Evolutionary conservation across 78 protist genomes (phyloP), one percentile per base, ranked within the genome.

Genomic region (Dictyostelium intermedium): DNA sequence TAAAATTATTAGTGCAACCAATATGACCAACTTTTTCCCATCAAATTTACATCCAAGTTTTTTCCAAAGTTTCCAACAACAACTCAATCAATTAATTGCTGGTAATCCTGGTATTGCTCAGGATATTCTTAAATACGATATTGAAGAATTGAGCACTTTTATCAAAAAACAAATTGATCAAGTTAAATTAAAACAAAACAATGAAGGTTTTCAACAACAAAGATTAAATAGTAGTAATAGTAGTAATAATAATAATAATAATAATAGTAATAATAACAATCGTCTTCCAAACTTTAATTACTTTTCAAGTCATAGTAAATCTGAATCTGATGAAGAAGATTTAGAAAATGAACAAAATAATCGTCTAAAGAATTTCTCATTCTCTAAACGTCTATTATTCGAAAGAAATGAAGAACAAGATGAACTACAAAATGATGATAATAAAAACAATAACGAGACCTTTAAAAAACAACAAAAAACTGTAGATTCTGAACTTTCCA

Each of bases 111-210:
- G 63, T 10, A 77, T 77, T 35, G 82, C 82, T 41, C 82, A 77
- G 41, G 82, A 77, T 43, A 77, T 77, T 77, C 47, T 77, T n/a
- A 77, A 77, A 23, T 77, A 77, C 47, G 82, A 77, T n/a, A 41
- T 41, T 41, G 82, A 77, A 9, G 82, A 35, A 20, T 43, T 77
- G 37, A n/a, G 63, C n/a, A 25, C 4, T 77, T 77, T 41, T 27
- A 77, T 77, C 18, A 77, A 77, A 77, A 77, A 41, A 39, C 82
- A 77, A 77, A 77, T 77, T 43, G 82, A 77, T 23, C 82, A 77
- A 72, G 79, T 72, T 34, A 72, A 72, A 72, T 72, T 34, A 34
- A 72, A 72, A 72, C 79, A 72, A 72, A 30, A 27, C 16, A 60
- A 20, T 2, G 74, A 66, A 27, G 74, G 74, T 66, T 66, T 66